Base-by-base conservation (phyloP, 176 grass and related monocot species). In the Raddia guianensis region DNA sequence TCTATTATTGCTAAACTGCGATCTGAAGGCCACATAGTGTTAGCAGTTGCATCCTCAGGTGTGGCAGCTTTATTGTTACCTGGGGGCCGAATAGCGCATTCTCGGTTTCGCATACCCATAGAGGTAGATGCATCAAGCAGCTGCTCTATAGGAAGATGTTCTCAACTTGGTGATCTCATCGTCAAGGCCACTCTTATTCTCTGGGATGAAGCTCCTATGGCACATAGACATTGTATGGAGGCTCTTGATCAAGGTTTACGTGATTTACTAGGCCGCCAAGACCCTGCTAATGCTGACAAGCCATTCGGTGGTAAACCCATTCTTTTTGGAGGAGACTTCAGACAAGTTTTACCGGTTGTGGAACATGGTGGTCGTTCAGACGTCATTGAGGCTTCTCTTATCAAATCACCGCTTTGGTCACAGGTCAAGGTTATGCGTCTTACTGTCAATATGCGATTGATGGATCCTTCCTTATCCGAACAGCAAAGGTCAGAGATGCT, bases 191-290 rank as follows among this genome's bases (percentile, higher is more conserved):
- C 11, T 11, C 12, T 83, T 2, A 74, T 83, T 4, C 5, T 63
- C 7, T 74, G 80, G 78, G 68, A 83, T 48, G 68, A 83, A 7
- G 80, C 68, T 3, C 68, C 68, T 2, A 82, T 82, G 80, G 18
- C 33, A 8, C 21, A 82, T 33, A 54, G 8, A 5, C 4, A 40
- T 40, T 40, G 37, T 40, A 5, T 40, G 4, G 37, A 40, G 37
- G 37, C 37, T 5, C 37, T 40, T 40, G 37, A 40, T 40, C 37
- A 5, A 3, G 37, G 3, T 3, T 40, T 40, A 5, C 37, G 37
- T 5, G 27, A 27, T 27, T 27, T 27, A 27, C 27, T 27, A 27
- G 27, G 27, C 27, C 27, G 27, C 27, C 27, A 27, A 27, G 27
- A 27, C 27, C 27, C 27, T 27, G 27, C 37, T 40, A 40, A 40